Evolutionary conservation across 257 asterid species (phyloP).

Genomic region (Marsdenia floribunda): DNA sequence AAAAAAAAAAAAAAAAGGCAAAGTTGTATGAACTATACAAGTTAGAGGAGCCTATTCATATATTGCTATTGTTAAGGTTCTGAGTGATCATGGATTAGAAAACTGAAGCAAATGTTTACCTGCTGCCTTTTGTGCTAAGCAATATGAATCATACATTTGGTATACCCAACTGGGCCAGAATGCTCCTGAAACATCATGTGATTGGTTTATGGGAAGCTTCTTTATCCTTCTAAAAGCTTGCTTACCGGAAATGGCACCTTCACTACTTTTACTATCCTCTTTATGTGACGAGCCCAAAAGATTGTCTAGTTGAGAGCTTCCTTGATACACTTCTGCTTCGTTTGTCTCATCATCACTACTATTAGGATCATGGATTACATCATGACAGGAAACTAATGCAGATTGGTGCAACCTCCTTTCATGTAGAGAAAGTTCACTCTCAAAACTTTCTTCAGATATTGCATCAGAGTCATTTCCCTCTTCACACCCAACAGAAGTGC

Average conservation of each 20-base stretch:
- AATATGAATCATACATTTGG: conserved; percentile 75
- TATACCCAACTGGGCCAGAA: conserved; percentile 97
- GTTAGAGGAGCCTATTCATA: not conserved
- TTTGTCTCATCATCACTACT: conserved; percentile 76
- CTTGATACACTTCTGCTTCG: conserved; percentile 25
- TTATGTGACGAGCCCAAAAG: conserved; percentile 28
- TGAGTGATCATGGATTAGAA: not conserved
- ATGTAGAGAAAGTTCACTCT: conserved; percentile 63
- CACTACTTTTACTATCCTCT: conserved; percentile 30
- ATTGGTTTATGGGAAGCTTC: conserved; percentile 39
- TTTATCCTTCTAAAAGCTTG: conserved; percentile 29
- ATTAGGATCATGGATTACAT: conserved; percentile 42
- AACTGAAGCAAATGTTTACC: conserved; percentile 34
- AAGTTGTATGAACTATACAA: not conserved
- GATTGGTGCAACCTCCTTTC: conserved; percentile 79
- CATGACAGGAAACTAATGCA: conserved; percentile 49
- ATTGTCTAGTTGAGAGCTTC: conserved; percentile 36
- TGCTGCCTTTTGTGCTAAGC: conserved; percentile 84
- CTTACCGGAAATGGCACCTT: conserved; percentile 24
- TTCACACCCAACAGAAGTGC: conserved; percentile 24
- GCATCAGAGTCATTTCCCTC: conserved; percentile 64
- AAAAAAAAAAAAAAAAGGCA: not conserved
- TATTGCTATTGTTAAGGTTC: not conserved
- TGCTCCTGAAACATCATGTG: conserved; percentile 71
- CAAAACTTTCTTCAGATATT: conserved; percentile 84